Base-by-base conservation (phyloP, 148 eudicot species). In the Polygonum maritimum region DNA sequence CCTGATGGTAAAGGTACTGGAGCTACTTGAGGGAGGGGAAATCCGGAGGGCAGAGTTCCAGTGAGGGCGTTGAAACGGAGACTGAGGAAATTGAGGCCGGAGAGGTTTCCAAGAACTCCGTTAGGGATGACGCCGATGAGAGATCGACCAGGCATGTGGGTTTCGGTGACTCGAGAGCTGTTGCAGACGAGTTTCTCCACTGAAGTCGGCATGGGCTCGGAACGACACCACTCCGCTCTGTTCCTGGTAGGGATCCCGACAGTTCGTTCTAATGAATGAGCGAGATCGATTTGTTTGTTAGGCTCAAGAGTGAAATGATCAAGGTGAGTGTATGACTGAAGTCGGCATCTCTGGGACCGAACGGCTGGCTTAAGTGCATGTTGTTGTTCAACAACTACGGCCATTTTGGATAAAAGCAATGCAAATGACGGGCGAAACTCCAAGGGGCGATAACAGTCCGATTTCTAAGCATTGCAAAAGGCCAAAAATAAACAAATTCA, bases 311-410 rank as follows among this genome's bases (percentile, higher is more conserved):
- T 80, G 52, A 62, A 84, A 77, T 82, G 80, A 48, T 95, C 92
- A 15, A 90, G 83, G 76, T 95, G 87, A 52, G 96, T 85, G 73
- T 85, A 88, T 44, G 98, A 92, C 44, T 79, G 90, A 79, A 88
- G 89, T 78, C 86, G 83, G 81, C 96, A 92, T 88, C 88, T 85
- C 44, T 90, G 97, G 40, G 93, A 90, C 75, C 92, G 85, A 35
- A 76, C 45, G 48, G 82, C 87, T 49, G 93, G 88, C 81, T 84
- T 90, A 77, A 90, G 83, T 77, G 84, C 91, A 77, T 82, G 92
- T 81, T 80, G 84, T 76, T 82, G 92, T 74, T 91, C 87, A 71
- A 88, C 77, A 57, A 81, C 96, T 78, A 90, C 91, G 78, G 94
- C 97, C 98, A 92, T 92, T 76, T 78, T 80, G 78, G 70, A 70